Percentiles rank a stretch among this genome's conserved stretches.
phyloP scores from a whole-genome alignment of 345 rosid genomes.

The Salix purpurea region DNA sequence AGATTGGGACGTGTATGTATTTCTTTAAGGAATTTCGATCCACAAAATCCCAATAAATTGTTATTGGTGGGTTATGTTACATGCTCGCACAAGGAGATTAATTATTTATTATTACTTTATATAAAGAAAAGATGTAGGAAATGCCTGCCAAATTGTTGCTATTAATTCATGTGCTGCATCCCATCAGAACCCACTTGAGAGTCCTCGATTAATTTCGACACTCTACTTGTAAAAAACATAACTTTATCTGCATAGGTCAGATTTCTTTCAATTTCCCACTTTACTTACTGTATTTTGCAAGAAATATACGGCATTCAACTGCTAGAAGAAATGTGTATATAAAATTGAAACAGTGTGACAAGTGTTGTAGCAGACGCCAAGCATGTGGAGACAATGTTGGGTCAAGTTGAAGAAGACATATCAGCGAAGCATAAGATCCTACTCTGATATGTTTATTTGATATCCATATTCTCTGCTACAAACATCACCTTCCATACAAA shows the following conservation, averaged over 20 bases:
- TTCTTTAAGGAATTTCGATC: background rate
- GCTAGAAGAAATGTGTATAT: background rate
- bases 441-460: background rate
- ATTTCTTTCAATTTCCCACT: background rate
- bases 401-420: conserved; percentile 24
- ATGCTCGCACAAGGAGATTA: background rate
- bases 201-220: background rate
- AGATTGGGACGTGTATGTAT: background rate
- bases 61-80: background rate
- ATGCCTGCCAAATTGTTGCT: background rate
- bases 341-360: background rate
- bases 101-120: too few species aligned
- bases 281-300: too few species aligned
- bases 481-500: background rate
- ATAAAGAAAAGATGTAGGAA: too few species aligned
- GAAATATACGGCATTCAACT: background rate
- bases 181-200: background rate
- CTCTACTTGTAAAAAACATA: background rate
- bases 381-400: background rate
- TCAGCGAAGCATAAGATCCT: conserved; percentile 8
- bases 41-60: background rate
- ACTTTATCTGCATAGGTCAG: background rate
- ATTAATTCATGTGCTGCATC: conserved; percentile 6
- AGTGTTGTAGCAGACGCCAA: background rate
- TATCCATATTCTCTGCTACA: background rate